Evolutionary conservation across 257 asterid species (phyloP).

Genomic region (Jaltomata sinuosa): DNA sequence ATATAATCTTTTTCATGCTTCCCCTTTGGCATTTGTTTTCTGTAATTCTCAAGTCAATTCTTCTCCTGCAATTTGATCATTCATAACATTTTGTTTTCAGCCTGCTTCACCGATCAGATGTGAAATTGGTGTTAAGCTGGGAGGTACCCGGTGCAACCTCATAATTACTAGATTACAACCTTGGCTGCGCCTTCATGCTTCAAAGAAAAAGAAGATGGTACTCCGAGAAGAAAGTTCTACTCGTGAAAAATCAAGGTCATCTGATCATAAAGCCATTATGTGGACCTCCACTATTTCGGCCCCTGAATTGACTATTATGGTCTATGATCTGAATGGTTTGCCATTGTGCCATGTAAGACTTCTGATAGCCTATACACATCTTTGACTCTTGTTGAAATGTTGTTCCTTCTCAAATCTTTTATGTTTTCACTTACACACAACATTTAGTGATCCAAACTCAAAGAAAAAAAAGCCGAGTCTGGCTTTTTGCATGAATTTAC

Average conservation of each 20-base stretch:
- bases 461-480: background rate
- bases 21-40: background rate
- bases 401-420: background rate
- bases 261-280: conserved; percentile 65
- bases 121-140: conserved; percentile 88
- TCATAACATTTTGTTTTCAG: conserved; percentile 55
- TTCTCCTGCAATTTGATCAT: conserved; percentile 28
- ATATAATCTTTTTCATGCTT: background rate
- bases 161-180: conserved; percentile 60
- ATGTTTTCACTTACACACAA: background rate
- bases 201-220: conserved; percentile 54
- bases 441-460: background rate
- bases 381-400: background rate
- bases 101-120: conserved; percentile 72
- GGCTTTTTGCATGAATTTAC: background rate
- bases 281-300: conserved; percentile 91
- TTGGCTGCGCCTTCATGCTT: conserved; percentile 58
- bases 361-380: background rate
- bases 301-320: conserved; percentile 90
- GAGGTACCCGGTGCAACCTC: conserved; percentile 92
- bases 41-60: conserved; percentile 8
- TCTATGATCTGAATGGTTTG: conserved; percentile 59
- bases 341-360: conserved; percentile 81
- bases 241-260: conserved; percentile 40
- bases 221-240: conserved; percentile 33